Evolutionary conservation across 2,329 filamentous ascomycete species (phyloP), one percentile per base, ranked within the genome.

Genomic region (Pseudonectria buxi): DNA sequence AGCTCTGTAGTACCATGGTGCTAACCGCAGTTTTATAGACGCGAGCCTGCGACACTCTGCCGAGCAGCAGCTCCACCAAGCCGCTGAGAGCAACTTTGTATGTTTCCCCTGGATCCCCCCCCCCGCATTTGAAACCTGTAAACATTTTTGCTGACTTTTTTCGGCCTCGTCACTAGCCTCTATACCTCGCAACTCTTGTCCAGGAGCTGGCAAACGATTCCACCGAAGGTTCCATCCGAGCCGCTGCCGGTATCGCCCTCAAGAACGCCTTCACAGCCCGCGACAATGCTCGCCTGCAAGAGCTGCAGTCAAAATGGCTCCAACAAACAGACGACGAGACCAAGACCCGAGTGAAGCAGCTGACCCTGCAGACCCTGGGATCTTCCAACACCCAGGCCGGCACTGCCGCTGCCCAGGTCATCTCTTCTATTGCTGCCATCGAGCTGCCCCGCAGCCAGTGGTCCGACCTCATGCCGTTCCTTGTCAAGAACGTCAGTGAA

Each of bases 191-290:
- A 50, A 92, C 88, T 46, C 84, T 98, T 59, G 90, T 92, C 50
- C 83, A 86, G 67, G 87, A 94, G 67, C 80, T 98, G 57, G 88
- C 89, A 59, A 95, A 95, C 67, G 90, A 96, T 58, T 75, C 78
- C 51, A 81, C 84, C 49, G 74, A 85, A 58, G 76, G 84, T 47
- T 78, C 86, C 59, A 92, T 95, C 59, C 84, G 92, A 74, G 84
- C 86, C 52, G 90, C 92, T 51, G 92, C 92, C 54, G 92, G 89
- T 78, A 78, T 98, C 54, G 90, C 92, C 52, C 74, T 98, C 58
- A 98, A 98, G 71, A 98, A 98, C 74, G 85, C 92, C 56, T 96
- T 98, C 71, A 87, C 86, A 58, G 86, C 89, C 57, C 84, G 92
- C 72, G 92, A 98, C 65, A 82, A 82, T 57, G 71, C 79, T 56